Percentiles rank a stretch among this genome's conserved stretches.
Evolutionary conservation across 257 asterid species (phyloP).

Genomic region (Nicotiana obtusifolia): DNA sequence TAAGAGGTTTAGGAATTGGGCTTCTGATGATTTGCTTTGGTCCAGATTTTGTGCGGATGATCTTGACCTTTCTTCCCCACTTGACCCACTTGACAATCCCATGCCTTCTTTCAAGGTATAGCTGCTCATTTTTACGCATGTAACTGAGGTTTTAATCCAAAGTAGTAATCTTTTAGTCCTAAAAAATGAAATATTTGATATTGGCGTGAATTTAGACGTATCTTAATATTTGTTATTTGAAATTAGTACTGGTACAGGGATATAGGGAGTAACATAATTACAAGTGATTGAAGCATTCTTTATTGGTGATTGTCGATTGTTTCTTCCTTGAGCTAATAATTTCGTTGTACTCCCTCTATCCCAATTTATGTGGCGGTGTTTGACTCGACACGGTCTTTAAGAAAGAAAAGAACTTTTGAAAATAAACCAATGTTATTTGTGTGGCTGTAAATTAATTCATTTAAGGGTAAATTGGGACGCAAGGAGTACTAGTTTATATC

Average conservation of each 20-base stretch:
- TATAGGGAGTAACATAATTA: neutral
- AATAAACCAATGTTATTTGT: too few species aligned
- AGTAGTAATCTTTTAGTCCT: neutral
- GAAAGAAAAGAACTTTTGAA: too few species aligned
- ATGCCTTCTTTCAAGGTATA: constrained; percentile 59
- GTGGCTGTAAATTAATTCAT: too few species aligned
- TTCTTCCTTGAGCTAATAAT: neutral
- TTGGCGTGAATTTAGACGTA: neutral
- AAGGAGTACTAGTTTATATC: too few species aligned
- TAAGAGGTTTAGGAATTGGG: constrained; percentile 52
- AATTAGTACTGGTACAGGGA: neutral
- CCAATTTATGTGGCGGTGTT: too few species aligned
- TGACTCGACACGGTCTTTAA: too few species aligned
- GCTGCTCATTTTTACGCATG: neutral
- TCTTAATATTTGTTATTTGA: neutral
- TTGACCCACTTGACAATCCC: constrained; percentile 53
- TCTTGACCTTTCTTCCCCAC: constrained; percentile 59
- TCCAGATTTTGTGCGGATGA: constrained; percentile 55
- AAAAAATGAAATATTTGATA: neutral
- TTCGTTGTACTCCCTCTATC: neutral
- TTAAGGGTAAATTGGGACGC: too few species aligned
- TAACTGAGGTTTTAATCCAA: neutral
- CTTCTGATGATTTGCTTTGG: constrained; percentile 77
- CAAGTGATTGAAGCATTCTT: neutral
- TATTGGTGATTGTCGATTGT: neutral